Base-by-base conservation (phyloP, 2,329 filamentous ascomycete genomes). In the Gaeumannomyces sp. region DNA sequence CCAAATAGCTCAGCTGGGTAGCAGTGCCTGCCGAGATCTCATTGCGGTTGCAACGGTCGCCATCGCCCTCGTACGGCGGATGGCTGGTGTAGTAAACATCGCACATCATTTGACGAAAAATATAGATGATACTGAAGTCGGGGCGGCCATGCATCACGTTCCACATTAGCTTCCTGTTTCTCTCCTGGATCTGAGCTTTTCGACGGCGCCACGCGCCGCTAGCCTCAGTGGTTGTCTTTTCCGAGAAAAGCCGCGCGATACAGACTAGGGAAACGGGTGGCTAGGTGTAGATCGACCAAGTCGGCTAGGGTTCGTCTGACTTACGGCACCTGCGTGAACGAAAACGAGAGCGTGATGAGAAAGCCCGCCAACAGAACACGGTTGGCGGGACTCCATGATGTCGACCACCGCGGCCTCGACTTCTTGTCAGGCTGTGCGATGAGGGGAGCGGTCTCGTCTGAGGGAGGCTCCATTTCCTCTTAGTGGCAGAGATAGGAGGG, bases 21-120 rank as follows among this genome's bases (percentile, higher is more conserved):
- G 89, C 88, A 1, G 88, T 90, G 27, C 82, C 80, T 1, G 88
- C 85, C 60, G 88, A 83, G 66, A 92, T 88, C 67, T 85, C 83
- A 64, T 83, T 83, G 45, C 81, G 79, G 60, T 79, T 80, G 71
- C 89, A 92, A 22, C 83, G 79, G 66, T 87, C 83, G 4, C 78
- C 78, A 4, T 73, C 70, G 1, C 79, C 80, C 13, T 75, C 69
- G 62, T 77, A 83, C 0, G 81, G 79, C 16, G 83, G 79, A 70
- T 90, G 83, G 2, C 77, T 77, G 50, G 80, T 76, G 74, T 91
- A 92, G 72, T 86, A 92, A 63, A 83, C 81, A 64, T 91, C 86
- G 74, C 89, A 92, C 62, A 85, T 86, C 88, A 91, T 91, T 1
- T 89, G 72, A 65, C 87, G 86, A 69, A 91, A 90, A 29, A 88